These are phyloP conservation scores for Quercus lobata DNA, from an alignment of 331 rosid genomes.

Conservation along the genomic window DNA sequence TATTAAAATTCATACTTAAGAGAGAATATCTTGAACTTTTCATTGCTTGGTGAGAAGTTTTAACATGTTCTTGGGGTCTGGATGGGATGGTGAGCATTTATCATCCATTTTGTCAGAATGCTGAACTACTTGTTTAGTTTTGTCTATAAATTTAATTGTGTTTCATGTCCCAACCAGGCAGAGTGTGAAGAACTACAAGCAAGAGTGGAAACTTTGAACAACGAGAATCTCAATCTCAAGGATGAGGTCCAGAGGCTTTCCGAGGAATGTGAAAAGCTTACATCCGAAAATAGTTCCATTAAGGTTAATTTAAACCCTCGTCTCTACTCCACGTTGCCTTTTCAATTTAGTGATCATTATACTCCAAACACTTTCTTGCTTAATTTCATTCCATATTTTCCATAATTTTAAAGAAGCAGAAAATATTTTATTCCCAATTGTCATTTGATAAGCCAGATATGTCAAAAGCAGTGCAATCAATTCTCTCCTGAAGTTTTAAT, in stretches of 20 bases:
- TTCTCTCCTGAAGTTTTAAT: background rate
- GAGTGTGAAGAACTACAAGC: slow-evolving; percentile 91
- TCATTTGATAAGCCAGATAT: background rate
- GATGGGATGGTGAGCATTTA: background rate
- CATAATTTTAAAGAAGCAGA: background rate
- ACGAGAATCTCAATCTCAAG: slow-evolving; percentile 55
- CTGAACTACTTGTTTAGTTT: background rate
- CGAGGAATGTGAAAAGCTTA: slow-evolving; percentile 69
- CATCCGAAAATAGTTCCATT: slow-evolving; percentile 65
- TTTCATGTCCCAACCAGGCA: slow-evolving; percentile 48
- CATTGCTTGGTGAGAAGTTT: background rate
- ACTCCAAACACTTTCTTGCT: background rate
- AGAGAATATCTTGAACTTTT: background rate
- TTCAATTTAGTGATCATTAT: background rate
- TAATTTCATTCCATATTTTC: background rate
- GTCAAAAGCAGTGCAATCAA: background rate
- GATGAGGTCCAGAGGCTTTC: slow-evolving; percentile 77
- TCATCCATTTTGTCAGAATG: slow-evolving; percentile 1
- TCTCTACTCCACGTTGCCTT: background rate
- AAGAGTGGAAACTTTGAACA: slow-evolving; percentile 64
- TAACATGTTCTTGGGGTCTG: background rate
- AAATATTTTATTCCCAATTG: background rate
- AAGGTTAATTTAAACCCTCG: slow-evolving; percentile 41
- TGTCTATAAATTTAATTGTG: background rate
- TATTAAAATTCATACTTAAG: background rate